phyloP scores from a whole-genome alignment of 2,329 filamentous ascomycete genomes.

The Colletotrichum sp. region DNA sequence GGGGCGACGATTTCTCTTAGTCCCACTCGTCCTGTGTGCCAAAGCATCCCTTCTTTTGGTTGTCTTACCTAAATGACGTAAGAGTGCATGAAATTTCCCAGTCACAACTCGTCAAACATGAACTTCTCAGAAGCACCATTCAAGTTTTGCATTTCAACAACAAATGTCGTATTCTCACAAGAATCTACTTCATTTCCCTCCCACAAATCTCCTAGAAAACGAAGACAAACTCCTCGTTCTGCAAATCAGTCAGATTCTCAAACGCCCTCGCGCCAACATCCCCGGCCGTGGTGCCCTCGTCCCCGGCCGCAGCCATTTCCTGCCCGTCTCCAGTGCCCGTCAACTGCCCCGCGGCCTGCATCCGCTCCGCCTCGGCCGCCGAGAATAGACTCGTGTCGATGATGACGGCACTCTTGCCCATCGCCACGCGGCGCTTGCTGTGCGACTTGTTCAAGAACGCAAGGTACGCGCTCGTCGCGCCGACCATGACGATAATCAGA shows the following conservation, averaged over 20 bases:
- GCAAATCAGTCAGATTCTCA: constrained; percentile 63
- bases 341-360: constrained; percentile 26
- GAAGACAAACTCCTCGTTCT: constrained; percentile 70
- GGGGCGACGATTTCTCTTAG: not conserved
- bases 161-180: not conserved
- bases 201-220: constrained; percentile 37
- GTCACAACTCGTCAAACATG: not conserved
- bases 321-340: constrained; percentile 24
- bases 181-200: not conserved
- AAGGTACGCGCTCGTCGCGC: constrained; percentile 36
- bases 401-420: constrained; percentile 50
- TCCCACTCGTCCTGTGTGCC: too few relatives aligned
- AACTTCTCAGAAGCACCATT: not conserved
- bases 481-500: constrained; percentile 54
- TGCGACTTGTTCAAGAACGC: constrained; percentile 57
- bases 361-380: constrained; percentile 43
- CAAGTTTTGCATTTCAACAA: accelerated
- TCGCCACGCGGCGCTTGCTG: constrained; percentile 26
- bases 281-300: constrained; percentile 20
- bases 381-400: constrained; percentile 65
- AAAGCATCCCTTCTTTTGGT: not conserved
- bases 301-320: constrained; percentile 25
- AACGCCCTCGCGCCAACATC: constrained; percentile 50
- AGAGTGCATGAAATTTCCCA: accelerated
- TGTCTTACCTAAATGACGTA: not conserved